Evolutionary conservation across 1,284 basidiomycete genomes (phyloP).

Genomic region (Acaromyces ingoldii): DNA sequence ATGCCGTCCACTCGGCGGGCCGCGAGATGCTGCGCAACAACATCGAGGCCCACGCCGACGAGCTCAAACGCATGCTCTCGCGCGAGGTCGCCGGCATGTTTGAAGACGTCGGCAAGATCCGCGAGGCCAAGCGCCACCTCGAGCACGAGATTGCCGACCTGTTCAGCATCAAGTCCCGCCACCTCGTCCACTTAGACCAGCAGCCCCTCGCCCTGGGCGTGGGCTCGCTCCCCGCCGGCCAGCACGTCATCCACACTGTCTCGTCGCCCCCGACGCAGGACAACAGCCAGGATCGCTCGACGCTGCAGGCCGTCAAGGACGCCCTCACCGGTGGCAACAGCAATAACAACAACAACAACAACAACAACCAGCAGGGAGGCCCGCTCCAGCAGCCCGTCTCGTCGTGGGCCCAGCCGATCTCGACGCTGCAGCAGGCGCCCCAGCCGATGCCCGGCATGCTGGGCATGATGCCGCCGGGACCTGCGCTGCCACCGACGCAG

Average conservation of each 20-base stretch:
- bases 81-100: slow-evolving; percentile 37
- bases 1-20: slow-evolving; percentile 29
- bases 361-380: background rate
- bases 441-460: background rate
- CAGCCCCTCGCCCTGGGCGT: background rate
- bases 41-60: slow-evolving; percentile 34
- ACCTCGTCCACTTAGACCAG: slow-evolving; percentile 6
- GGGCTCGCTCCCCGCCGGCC: background rate
- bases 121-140: slow-evolving; percentile 33
- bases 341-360: no score
- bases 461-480: background rate
- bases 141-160: slow-evolving; percentile 41
- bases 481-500: background rate
- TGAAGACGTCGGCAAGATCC: slow-evolving; percentile 44
- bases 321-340: background rate
- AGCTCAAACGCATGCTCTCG: slow-evolving; percentile 29
- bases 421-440: background rate
- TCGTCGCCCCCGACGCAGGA: background rate
- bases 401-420: background rate
- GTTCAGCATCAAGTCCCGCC: slow-evolving; percentile 32
- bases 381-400: background rate
- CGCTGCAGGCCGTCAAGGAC: background rate
- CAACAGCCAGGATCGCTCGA: background rate
- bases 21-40: slow-evolving; percentile 37
- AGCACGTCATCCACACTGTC: background rate